Percentiles rank a stretch among this genome's conserved stretches.
These are phyloP conservation scores for Fusarium tuaranense DNA, from an alignment of 2,329 filamentous ascomycete species.

Conservation along the genomic window DNA sequence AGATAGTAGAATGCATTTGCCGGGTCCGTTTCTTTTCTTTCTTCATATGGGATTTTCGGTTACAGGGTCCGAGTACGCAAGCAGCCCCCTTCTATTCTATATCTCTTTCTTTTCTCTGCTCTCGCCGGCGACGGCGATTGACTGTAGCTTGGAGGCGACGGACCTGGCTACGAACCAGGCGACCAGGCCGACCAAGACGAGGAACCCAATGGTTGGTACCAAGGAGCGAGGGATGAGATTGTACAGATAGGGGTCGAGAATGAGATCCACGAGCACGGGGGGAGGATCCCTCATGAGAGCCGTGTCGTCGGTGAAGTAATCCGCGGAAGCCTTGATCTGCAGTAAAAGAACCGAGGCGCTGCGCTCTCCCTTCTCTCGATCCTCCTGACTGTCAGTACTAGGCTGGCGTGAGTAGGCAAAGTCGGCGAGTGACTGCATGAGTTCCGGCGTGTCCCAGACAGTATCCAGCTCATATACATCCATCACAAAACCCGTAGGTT, in stretches of 20 bases:
- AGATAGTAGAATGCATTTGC: constrained; percentile 47
- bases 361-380: constrained; percentile 23
- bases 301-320: constrained; percentile 83
- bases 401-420: constrained; percentile 68
- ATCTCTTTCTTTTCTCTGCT: constrained; percentile 54
- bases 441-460: constrained; percentile 70
- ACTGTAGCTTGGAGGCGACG: constrained; percentile 44
- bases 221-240: constrained; percentile 86
- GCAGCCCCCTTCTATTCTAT: constrained; percentile 21
- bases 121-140: constrained; percentile 41
- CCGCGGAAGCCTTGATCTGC: constrained; percentile 79
- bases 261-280: constrained; percentile 80
- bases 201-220: constrained; percentile 76
- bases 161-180: constrained; percentile 58
- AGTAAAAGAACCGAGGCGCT: constrained; percentile 75
- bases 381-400: constrained; percentile 30
- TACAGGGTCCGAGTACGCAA: constrained; percentile 24
- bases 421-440: constrained; percentile 73
- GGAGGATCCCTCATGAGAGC: constrained; percentile 81
- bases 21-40: constrained; percentile 18
- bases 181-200: constrained; percentile 68
- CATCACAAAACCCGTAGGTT: constrained; percentile 85
- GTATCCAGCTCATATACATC: constrained; percentile 70
- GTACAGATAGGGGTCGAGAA: constrained; percentile 86
- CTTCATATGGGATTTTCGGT: constrained; percentile 25